A percentile compares a stretch with the other conserved stretches of the same genome.
Conservation (phyloP, 768 basidiomycete genomes). For the Leccinum sublutescens region DNA sequence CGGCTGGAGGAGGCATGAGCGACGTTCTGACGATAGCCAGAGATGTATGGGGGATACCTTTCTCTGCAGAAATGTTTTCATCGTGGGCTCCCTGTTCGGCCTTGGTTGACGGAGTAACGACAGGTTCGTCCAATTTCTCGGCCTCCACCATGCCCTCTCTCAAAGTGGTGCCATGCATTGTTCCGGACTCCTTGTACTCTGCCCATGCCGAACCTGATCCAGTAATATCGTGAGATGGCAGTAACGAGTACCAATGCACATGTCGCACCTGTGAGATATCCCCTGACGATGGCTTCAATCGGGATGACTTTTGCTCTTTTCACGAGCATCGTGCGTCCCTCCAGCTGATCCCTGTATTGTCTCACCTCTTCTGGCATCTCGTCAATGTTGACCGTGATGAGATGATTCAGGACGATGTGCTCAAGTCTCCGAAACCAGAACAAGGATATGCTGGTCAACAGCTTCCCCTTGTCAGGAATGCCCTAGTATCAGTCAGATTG, state of each 20-base stretch:
- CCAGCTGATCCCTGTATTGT: conserved; percentile 71
- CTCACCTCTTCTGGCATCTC: conserved; percentile 81
- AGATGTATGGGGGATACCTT: conserved; percentile 44
- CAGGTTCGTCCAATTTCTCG: conserved; percentile 71
- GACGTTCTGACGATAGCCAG: background rate
- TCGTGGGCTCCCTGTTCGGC: conserved; percentile 93
- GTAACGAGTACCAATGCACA: background rate
- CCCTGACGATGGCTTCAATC: conserved; percentile 93
- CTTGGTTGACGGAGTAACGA: conserved; percentile 97
- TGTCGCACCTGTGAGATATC: conserved; percentile 86
- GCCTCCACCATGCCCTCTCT: conserved; percentile 81
- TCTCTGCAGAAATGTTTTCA: conserved; percentile 88
- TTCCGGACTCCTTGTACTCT: conserved; percentile 86
- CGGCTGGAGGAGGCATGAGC: conserved; percentile 41
- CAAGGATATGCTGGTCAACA: conserved; percentile 85
- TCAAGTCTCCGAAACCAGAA: conserved; percentile 93
- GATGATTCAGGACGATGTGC: conserved; percentile 84
- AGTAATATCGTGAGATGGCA: conserved; percentile 7
- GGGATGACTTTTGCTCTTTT: conserved; percentile 85
- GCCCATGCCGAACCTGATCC: conserved; percentile 87
- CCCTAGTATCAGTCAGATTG: conserved; percentile 50
- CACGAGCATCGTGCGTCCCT: conserved; percentile 89
- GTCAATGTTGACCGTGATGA: conserved; percentile 72
- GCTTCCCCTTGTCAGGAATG: conserved; percentile 89
- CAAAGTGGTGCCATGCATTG: conserved; percentile 82